phyloP scores from a whole-genome alignment of 2,329 filamentous ascomycete genomes.

The Graphilbum ipis-grandicollis region DNA sequence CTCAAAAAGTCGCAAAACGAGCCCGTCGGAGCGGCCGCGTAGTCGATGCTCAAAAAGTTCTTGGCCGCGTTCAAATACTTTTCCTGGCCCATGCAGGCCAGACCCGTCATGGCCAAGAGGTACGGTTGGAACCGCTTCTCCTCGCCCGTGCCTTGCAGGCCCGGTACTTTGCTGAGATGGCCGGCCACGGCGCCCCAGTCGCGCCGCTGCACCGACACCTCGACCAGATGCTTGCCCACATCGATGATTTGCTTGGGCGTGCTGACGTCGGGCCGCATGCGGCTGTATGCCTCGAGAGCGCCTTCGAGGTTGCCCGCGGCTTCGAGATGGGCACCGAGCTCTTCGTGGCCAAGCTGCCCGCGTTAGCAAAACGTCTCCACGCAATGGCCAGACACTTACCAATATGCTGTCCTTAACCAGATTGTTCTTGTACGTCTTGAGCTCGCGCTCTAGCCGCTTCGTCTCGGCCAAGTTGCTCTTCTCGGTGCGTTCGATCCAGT shows the following conservation, averaged over 20 bases:
- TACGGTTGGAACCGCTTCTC: slow-evolving; percentile 33
- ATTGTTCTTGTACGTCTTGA: slow-evolving; percentile 92
- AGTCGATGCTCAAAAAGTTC: slow-evolving; percentile 49
- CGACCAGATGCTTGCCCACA: slow-evolving; percentile 62
- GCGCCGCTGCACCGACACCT: slow-evolving; percentile 55
- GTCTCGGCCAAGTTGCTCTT: slow-evolving; percentile 53
- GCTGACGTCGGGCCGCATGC: slow-evolving; percentile 83
- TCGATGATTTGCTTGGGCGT: slow-evolving; percentile 70
- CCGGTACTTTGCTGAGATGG: slow-evolving; percentile 45
- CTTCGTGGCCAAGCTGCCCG: slow-evolving; percentile 77
- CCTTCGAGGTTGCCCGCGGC: slow-evolving; percentile 54
- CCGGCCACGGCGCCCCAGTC: slow-evolving; percentile 58
- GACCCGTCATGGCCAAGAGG: slow-evolving; percentile 31
- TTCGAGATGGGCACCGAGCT: slow-evolving; percentile 72
- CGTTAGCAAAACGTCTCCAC: no score
- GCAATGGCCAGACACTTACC: slow-evolving; percentile 40
- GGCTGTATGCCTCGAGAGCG: slow-evolving; percentile 61
- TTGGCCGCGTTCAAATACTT: slow-evolving; percentile 47
- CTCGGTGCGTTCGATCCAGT: slow-evolving; percentile 58
- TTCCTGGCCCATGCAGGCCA: slow-evolving; percentile 28
- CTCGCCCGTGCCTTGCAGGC: slow-evolving; percentile 23
- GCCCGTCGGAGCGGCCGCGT: slow-evolving; percentile 22
- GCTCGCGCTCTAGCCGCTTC: slow-evolving; percentile 60
- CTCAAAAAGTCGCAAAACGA: slow-evolving; percentile 57
- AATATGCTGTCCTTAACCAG: slow-evolving; percentile 92